A percentile compares a stretch with the other conserved stretches of the same genome.
Evolutionary conservation across 768 basidiomycete genomes (phyloP).

Genomic region (Naganishia randhawae): DNA sequence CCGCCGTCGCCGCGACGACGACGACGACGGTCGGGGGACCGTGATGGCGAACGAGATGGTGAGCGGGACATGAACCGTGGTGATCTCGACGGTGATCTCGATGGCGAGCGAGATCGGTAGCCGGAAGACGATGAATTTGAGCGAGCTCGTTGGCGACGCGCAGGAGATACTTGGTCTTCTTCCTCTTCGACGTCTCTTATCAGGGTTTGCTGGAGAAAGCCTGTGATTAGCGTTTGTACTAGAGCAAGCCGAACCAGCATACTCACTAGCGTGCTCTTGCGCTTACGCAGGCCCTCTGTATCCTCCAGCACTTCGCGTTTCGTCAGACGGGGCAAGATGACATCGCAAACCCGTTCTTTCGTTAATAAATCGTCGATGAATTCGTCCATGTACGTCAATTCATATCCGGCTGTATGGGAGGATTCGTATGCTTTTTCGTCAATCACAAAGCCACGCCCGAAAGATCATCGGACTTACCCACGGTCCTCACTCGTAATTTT

Average conservation of each 20-base stretch:
- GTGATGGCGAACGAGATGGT: conserved; percentile 16
- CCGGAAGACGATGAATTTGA: background rate
- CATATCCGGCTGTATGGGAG: conserved; percentile 79
- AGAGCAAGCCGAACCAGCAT: background rate
- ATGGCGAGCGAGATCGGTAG: background rate
- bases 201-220: conserved; percentile 14
- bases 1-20: background rate
- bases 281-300: conserved; percentile 77
- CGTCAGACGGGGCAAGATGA: conserved; percentile 83
- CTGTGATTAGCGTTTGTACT: background rate
- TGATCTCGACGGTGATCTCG: background rate
- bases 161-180: background rate
- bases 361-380: conserved; percentile 77
- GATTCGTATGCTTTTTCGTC: too few species aligned
- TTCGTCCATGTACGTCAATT: conserved; percentile 83
- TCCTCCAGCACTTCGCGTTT: conserved; percentile 87
- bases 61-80: conserved; percentile 16
- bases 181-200: conserved; percentile 15
- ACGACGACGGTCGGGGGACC: background rate
- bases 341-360: conserved; percentile 92
- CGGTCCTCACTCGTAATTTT: conserved; percentile 75
- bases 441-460: too few species aligned
- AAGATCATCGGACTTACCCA: too few species aligned
- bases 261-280: conserved; percentile 74
- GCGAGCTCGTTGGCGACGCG: background rate